Evolutionary conservation across 345 rosid species (phyloP).

Genomic region (Leavenworthia alabamica): DNA sequence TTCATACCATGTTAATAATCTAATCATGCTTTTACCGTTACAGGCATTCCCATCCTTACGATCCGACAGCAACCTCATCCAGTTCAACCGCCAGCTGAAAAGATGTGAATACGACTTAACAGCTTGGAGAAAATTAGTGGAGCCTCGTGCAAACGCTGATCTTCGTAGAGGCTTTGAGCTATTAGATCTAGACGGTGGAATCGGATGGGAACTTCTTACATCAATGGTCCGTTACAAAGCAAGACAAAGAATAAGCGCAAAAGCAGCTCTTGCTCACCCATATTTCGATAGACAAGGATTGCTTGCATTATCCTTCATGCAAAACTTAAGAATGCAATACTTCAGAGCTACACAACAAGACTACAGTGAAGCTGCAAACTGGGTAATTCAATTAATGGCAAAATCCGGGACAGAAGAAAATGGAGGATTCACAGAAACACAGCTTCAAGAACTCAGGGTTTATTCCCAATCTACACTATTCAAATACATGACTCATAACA

Average conservation of each 20-base stretch:
- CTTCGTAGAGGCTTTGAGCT: constrained; percentile 70
- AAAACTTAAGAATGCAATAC: constrained; percentile 63
- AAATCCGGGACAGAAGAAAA: constrained; percentile 84
- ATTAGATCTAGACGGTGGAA: constrained; percentile 74
- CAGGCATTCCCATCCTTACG: constrained; percentile 84
- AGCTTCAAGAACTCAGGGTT: constrained; percentile 75
- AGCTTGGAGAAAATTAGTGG: constrained; percentile 74
- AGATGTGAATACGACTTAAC: constrained; percentile 81
- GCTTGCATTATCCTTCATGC: constrained; percentile 73
- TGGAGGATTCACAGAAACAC: constrained; percentile 95
- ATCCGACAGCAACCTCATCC: constrained; percentile 77
- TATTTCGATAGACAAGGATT: constrained; percentile 76
- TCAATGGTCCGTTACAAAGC: constrained; percentile 94
- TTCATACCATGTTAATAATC: background rate
- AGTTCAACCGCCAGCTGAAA: constrained; percentile 88
- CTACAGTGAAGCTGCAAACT: constrained; percentile 70
- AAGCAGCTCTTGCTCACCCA: constrained; percentile 83
- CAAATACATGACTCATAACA: background rate
- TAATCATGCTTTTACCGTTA: background rate
- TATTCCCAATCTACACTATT: constrained; percentile 18
- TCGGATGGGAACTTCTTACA: constrained; percentile 90
- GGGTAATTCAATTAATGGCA: constrained; percentile 82
- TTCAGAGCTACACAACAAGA: constrained; percentile 88
- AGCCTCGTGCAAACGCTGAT: constrained; percentile 78
- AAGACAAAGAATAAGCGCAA: constrained; percentile 79